Conservation (phyloP, 805 yeast species). For the Peterozyma toletana region DNA sequence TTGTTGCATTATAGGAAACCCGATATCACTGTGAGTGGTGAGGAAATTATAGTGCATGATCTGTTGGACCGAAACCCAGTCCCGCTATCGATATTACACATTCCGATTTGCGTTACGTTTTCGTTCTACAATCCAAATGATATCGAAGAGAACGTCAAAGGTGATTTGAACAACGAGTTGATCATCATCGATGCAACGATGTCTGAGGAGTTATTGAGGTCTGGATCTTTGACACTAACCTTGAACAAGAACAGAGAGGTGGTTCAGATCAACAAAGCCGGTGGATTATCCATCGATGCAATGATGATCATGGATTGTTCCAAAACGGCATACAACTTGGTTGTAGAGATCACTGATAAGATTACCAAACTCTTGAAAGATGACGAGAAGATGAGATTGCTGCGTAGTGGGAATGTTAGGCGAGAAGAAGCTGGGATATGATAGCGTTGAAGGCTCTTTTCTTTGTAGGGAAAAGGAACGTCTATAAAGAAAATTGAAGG, state of each 20-base stretch:
- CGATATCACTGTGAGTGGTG: conserved; percentile 68
- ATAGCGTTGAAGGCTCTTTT: no score
- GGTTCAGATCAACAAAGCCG: conserved; percentile 85
- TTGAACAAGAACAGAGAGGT: conserved; percentile 85
- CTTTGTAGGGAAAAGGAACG: no score
- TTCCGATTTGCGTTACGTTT: conserved; percentile 85
- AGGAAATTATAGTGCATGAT: conserved; percentile 59
- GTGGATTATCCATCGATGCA: conserved; percentile 82
- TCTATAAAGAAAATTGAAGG: no score
- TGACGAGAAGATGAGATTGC: no score
- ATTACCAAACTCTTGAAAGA: conserved; percentile 23
- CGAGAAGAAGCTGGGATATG: no score
- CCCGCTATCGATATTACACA: conserved; percentile 75
- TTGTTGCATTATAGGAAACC: conserved; percentile 78
- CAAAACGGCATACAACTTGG: conserved; percentile 55
- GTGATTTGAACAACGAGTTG: conserved; percentile 52
- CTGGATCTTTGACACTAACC: conserved; percentile 79
- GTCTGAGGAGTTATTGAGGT: conserved; percentile 69
- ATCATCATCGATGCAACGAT: conserved; percentile 69
- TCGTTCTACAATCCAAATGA: conserved; percentile 71
- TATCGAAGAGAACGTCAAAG: conserved; percentile 64
- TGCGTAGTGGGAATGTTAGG: no score
- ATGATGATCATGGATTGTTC: conserved; percentile 60
- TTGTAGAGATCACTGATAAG: conserved; percentile 55
- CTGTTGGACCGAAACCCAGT: conserved; percentile 80